Evolutionary conservation across 371 early-diverging fungal species (phyloP), one percentile per base, ranked within the genome.

Genomic region (Mortierella sp.): DNA sequence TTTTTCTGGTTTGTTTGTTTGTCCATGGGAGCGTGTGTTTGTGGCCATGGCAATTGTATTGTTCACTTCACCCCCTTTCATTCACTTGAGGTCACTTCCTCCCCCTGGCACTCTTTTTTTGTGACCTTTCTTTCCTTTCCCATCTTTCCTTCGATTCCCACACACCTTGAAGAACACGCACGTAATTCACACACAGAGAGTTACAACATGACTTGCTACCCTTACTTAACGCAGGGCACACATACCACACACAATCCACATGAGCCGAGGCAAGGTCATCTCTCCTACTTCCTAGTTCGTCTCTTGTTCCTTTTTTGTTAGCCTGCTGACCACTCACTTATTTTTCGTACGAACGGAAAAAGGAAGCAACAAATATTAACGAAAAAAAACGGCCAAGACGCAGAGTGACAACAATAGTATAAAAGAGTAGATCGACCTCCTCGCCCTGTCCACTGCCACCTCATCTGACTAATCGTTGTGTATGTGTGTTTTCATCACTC

Each of bases 201-300:
- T 18, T 18, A 63, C 7, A 35, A 41, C 68, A 68, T 68, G 4
- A 24, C 56, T 68, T 8, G 16, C 43, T 68, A 38, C 68, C 68
- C 38, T 38, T 32, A 12, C 63, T 63, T 7, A 32, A 27, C 29
- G 12, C 27, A 56, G 27, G 27, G 8, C 51, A 35, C 35, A 63
- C 63, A 60, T 63, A 63, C 63, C 63, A 35, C 63, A 63, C 35
- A 63, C 35, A 35, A 35, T 63, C 63, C 63, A 63, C 63, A 63
- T 63, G 63, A 35, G 63, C 21, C 21, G 38, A 63, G 27, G 8
- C 27, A 63, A 18, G 18, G 38, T 35, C 35, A 63, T 63, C 63
- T 32, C 60, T 1, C 16, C 10, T 1, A 10, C 14, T 4, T 14
- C 58, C 29, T 60, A 32, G 29, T n/a, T 11, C 55, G 4, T 21